phyloP scores from a whole-genome alignment of 345 rosid species.

The Hibiscus tridactylites region DNA sequence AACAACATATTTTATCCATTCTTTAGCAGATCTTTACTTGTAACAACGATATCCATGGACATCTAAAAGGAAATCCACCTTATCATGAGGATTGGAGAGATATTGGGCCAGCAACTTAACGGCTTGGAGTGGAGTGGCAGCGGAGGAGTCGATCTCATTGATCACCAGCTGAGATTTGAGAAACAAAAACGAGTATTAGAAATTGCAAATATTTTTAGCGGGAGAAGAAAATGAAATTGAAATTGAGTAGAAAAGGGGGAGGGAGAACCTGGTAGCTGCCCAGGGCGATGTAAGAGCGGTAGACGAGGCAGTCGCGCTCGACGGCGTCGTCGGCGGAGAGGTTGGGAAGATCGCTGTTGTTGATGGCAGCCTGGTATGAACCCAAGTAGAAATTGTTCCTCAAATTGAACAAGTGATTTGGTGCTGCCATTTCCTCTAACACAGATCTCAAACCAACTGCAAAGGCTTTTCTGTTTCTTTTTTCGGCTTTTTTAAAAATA shows the following conservation, averaged over 20 bases:
- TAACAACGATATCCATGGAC: not conserved
- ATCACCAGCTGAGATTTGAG: conserved; percentile 54
- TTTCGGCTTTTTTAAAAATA: not conserved
- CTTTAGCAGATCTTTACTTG: not conserved
- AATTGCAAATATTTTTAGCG: conserved; percentile 17
- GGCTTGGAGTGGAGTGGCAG: conserved; percentile 62
- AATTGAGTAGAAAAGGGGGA: not conserved
- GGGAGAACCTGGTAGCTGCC: conserved; percentile 63
- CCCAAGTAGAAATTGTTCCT: conserved; percentile 82
- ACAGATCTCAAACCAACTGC: not conserved
- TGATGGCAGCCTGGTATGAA: conserved; percentile 88
- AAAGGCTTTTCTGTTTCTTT: not conserved
- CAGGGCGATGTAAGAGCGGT: conserved; percentile 93
- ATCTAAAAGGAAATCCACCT: conserved; percentile 33
- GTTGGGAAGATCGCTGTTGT: conserved; percentile 65
- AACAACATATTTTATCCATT: not conserved
- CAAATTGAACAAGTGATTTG: conserved; percentile 36
- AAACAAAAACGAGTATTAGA: not conserved
- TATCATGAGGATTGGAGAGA: conserved; percentile 54
- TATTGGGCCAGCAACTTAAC: conserved; percentile 58
- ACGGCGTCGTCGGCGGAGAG: conserved; percentile 77
- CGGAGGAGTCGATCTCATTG: not conserved
- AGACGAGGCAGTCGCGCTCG: conserved; percentile 78
- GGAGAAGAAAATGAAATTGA: not conserved
- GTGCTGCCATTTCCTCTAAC: not conserved